phyloP scores from a whole-genome alignment of 495 filamentous ascomycete genomes.

The Aspergillus hancockii region DNA sequence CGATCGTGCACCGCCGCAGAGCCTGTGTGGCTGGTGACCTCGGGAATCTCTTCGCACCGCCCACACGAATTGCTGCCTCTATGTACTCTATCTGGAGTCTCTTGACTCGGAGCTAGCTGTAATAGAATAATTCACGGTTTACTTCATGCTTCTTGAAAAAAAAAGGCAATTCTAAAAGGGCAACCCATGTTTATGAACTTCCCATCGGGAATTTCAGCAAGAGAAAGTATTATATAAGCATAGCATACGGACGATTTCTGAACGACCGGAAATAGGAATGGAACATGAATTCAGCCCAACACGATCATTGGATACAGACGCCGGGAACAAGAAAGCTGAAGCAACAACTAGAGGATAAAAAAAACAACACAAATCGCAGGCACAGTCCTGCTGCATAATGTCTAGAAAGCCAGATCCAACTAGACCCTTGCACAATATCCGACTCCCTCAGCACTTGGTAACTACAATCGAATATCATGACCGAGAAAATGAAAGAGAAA shows the following conservation, averaged over 20 bases:
- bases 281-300: constrained; percentile 36
- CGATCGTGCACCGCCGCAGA: constrained; percentile 41
- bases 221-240: constrained; percentile 44
- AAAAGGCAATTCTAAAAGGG: background rate
- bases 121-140: background rate
- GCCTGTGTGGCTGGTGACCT: constrained; percentile 25
- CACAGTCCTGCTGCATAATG: constrained; percentile 32
- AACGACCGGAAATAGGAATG: constrained; percentile 17
- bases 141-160: background rate
- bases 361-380: constrained; percentile 25
- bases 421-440: constrained; percentile 21
- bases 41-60: constrained; percentile 20
- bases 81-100: no score
- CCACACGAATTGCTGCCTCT: background rate
- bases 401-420: constrained; percentile 42
- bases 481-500: constrained; percentile 10
- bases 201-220: constrained; percentile 4
- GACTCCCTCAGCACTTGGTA: constrained; percentile 1
- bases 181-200: background rate
- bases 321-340: constrained; percentile 34
- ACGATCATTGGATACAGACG: constrained; percentile 39
- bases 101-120: no score
- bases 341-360: constrained; percentile 23
- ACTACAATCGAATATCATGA: constrained; percentile 21
- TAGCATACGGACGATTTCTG: constrained; percentile 38